Base-by-base conservation (phyloP, 139 green algal genomes). In the Nannochloris sp. region DNA sequence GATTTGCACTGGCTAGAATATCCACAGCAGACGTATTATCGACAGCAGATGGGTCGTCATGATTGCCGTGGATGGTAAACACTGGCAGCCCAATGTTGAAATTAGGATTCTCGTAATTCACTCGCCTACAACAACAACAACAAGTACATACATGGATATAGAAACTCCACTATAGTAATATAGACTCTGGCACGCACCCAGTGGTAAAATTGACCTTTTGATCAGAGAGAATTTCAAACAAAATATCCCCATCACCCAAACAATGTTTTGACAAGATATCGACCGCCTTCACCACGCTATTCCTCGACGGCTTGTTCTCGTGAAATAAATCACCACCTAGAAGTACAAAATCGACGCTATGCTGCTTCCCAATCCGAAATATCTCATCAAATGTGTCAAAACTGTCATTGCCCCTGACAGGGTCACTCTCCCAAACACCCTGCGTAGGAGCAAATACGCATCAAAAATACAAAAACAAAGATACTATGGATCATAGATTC, bases 21-120 rank as follows among this genome's bases (percentile, higher is more conserved):
- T 97, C 92, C 29, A 99, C 85, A 0, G 93, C 89, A 25, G 84
- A 94, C 29, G 97, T 74, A 70, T 94, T 93, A 64, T 95, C 87
- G 2, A 78, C 69, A 17, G 91, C 89, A 2, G 79, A 71, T 17
- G 93, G 92, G 65, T 98, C 91, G 74, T 99, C 93, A 79, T 99
- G 93, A 75, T 99, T 99, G 65, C 93, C 93, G 65, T 99, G 93
- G 67, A 99, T 97, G 36, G 84, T 96, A 76, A 99, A 96, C 25
- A 97, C 83, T 6, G 93, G 93, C 60, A 98, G 78, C 6, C 84
- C 86, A 9, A 98, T 76, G 65, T 96, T 96, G 45, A 91, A 78
- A 77, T 96, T 85, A 17, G 86, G 81, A 67, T 96, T 83, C 63
- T 93, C 69, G 61, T 85, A 97, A 76, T 99, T 98, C 51, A 86